Percentiles rank a stretch among this genome's conserved stretches.
Conservation (phyloP, 495 filamentous ascomycete genomes). For the Aspergillus haitiensis region DNA sequence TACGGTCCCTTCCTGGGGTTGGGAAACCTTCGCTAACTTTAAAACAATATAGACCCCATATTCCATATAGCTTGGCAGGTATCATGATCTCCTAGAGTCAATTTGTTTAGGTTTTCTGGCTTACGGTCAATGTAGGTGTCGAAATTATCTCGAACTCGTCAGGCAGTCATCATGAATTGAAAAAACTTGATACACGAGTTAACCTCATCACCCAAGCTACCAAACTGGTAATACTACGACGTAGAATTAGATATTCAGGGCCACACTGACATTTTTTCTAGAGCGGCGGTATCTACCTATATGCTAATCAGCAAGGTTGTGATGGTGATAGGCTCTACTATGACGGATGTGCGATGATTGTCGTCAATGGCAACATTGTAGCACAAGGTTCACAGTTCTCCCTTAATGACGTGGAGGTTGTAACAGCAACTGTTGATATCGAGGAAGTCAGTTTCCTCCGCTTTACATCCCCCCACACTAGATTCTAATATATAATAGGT, state of each 20-base stretch:
- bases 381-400: conserved; percentile 74
- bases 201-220: conserved; percentile 77
- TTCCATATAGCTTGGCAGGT: conserved; percentile 41
- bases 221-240: conserved; percentile 44
- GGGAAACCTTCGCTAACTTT: conserved; percentile 12
- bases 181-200: conserved; percentile 73
- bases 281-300: conserved; percentile 75
- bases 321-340: conserved; percentile 68
- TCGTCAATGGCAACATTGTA: conserved; percentile 70
- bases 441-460: conserved; percentile 61
- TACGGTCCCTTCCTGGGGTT: not conserved
- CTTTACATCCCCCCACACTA: not conserved
- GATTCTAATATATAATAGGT: conserved; percentile 26
- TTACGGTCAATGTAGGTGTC: conserved; percentile 40
- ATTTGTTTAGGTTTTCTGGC: not conserved
- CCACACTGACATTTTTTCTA: conserved; percentile 22
- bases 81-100: not conserved
- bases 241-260: conserved; percentile 3
- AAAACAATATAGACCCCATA: conserved; percentile 30
- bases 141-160: conserved; percentile 80
- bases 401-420: conserved; percentile 79
- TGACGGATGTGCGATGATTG: conserved; percentile 77
- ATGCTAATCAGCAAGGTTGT: conserved; percentile 72
- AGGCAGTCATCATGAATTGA: conserved; percentile 69
- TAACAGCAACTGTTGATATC: conserved; percentile 78